Percentiles rank a stretch among this genome's conserved stretches.
Evolutionary conservation across 1,284 basidiomycete species (phyloP).

Genomic region (Irpex lacteus): DNA sequence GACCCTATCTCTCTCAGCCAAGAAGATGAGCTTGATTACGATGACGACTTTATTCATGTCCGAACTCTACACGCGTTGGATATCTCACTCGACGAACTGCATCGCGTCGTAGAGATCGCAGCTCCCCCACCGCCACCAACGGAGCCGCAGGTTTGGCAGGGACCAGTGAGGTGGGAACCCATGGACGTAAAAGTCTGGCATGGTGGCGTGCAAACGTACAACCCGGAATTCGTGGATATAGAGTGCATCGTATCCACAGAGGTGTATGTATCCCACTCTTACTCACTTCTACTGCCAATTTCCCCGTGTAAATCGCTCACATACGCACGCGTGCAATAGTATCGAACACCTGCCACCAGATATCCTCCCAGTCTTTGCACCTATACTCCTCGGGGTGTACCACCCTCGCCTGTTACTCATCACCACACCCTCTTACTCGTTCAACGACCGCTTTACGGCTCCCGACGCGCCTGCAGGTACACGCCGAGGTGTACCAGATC

Average conservation of each 20-base stretch:
- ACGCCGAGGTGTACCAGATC: conserved; percentile 67
- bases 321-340: conserved; percentile 34
- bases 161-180: conserved; percentile 64
- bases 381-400: conserved; percentile 81
- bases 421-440: conserved; percentile 89
- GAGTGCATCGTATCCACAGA: conserved; percentile 88
- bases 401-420: conserved; percentile 77
- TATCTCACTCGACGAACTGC: conserved; percentile 49
- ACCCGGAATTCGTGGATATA: conserved; percentile 67
- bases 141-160: conserved; percentile 5
- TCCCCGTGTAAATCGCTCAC: background rate
- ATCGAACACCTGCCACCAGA: conserved; percentile 84
- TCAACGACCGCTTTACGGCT: conserved; percentile 82
- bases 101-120: conserved; percentile 47
- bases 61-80: conserved; percentile 67
- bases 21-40: conserved; percentile 28
- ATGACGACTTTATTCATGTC: conserved; percentile 53
- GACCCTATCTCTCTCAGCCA: background rate
- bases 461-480: conserved; percentile 46
- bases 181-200: conserved; percentile 77
- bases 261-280: conserved; percentile 53
- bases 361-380: conserved; percentile 75
- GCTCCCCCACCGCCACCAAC: conserved; percentile 28
- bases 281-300: background rate
- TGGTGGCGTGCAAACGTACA: conserved; percentile 77